phyloP scores from a whole-genome alignment of 2,329 filamentous ascomycete species.

The Hymenoscyphus occultus region DNA sequence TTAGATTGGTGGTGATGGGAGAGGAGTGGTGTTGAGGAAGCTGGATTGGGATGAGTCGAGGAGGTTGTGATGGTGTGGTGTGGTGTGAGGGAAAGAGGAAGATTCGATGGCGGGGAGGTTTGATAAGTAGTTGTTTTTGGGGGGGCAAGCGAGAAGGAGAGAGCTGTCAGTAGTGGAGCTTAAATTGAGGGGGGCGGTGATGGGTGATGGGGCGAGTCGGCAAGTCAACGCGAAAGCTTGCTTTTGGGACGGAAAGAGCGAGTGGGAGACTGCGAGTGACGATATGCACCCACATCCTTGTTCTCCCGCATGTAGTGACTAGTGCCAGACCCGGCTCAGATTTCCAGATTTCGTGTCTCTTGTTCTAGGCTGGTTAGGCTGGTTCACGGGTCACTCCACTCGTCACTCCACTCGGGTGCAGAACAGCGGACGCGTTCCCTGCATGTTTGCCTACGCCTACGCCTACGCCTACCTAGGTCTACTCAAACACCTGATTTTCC shows the following conservation, averaged over 20 bases:
- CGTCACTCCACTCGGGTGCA: not conserved
- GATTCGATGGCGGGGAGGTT: not conserved
- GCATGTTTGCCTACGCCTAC: not conserved
- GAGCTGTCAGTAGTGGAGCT: not conserved
- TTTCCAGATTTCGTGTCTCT: not conserved
- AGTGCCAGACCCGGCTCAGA: no score
- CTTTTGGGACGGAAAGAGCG: constrained; percentile 1
- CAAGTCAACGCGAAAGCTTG: constrained; percentile 2
- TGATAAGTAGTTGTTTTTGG: not conserved
- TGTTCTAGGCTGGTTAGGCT: not conserved
- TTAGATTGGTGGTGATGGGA: not conserved
- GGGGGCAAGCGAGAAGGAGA: not conserved
- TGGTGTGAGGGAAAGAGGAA: not conserved
- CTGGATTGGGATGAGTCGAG: not conserved
- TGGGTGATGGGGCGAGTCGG: not conserved
- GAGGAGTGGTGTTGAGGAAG: not conserved
- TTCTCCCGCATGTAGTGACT: not conserved
- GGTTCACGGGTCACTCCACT: not conserved
- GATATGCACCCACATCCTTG: not conserved
- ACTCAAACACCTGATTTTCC: not conserved
- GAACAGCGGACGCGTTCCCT: not conserved
- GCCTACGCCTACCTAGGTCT: no score
- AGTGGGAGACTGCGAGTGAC: not conserved
- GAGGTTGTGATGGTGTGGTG: not conserved
- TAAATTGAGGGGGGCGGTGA: not conserved